Base-by-base conservation (phyloP, 2,329 filamentous ascomycete genomes). In the Xylariaceae sp. region DNA sequence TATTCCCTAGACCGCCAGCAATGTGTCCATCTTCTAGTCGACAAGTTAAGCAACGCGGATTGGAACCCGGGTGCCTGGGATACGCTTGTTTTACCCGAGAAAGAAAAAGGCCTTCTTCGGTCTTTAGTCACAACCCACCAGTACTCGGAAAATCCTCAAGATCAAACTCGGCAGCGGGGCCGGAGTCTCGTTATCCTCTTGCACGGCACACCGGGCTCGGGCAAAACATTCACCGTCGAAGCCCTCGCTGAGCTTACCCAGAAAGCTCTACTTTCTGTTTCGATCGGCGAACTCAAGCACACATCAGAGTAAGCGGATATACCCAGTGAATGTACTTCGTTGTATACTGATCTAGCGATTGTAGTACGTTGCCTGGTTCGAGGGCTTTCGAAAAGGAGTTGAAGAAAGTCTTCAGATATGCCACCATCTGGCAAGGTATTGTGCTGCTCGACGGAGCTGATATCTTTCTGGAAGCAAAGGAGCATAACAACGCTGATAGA, bases 141-240 rank as follows among this genome's bases (percentile, higher is more conserved):
- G 39, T 67, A 60, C 45, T 54, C 62, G 1, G 58, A 60, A 5
- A 58, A 63, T 12, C 61, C 63, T 5, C 58, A 62, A 30, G 61
- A 69, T 30, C 52, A 59, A 16, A 58, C 49, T 16, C 54, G 61
- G 37, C 63, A 63, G 50, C 74, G 73, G 57, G 71, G 72, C 37
- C 71, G 72, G 48, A 71, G 72, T 0, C 61, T 73, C 1, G 65
- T 71, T 0, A 54, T 72, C 5, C 56, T 74, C 3, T 63, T 74
- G 5, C 70, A 71, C 48, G 70, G 71, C 1, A 66, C 66, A 1
- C 69, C 70, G 1, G 71, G 71, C 0, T 64, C 67, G 0, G 71
- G 71, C 12, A 74, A 74, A 55, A 75, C 72, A 0, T 58, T 73
- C 10, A 74, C 71, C 0, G 71, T 71, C 0, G 72, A 74, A 54